These are phyloP conservation scores for Talaromyces islandicus DNA, from an alignment of 2,329 filamentous ascomycete species.

Conservation along the genomic window DNA sequence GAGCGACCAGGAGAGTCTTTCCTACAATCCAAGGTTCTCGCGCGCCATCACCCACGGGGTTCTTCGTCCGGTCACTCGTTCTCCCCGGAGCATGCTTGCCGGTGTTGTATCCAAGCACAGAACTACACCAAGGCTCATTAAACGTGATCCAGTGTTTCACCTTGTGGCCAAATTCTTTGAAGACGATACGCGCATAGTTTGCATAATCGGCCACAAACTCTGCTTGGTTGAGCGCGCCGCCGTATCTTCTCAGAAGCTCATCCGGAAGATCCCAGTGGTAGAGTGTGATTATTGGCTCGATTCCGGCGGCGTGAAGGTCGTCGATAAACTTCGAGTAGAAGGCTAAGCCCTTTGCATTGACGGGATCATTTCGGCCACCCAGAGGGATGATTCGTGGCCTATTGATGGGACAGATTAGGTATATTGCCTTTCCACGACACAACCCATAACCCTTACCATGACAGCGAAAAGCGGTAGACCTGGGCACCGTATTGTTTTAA, in stretches of 20 bases:
- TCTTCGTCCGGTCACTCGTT: slow-evolving; percentile 68
- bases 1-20: slow-evolving; percentile 73
- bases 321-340: slow-evolving; percentile 77
- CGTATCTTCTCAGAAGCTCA: slow-evolving; percentile 71
- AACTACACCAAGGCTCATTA: slow-evolving; percentile 84
- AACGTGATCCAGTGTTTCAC: slow-evolving; percentile 88
- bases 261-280: slow-evolving; percentile 87
- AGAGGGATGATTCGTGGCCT: slow-evolving; percentile 72
- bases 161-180: slow-evolving; percentile 64
- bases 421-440: neutral
- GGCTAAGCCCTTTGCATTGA: slow-evolving; percentile 72
- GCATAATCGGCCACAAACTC: slow-evolving; percentile 81
- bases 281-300: slow-evolving; percentile 74
- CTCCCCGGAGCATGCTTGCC: slow-evolving; percentile 78
- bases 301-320: slow-evolving; percentile 68
- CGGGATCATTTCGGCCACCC: slow-evolving; percentile 73
- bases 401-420: neutral
- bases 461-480: slow-evolving; percentile 78
- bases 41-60: slow-evolving; percentile 63
- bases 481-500: slow-evolving; percentile 67
- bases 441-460: slow-evolving; percentile 45
- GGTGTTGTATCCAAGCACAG: slow-evolving; percentile 71
- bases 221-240: slow-evolving; percentile 70
- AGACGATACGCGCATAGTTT: slow-evolving; percentile 70
- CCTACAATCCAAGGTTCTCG: slow-evolving; percentile 78